Evolutionary conservation across 2,329 filamentous ascomycete species (phyloP).

Genomic region (Parafenestella ontariensis): DNA sequence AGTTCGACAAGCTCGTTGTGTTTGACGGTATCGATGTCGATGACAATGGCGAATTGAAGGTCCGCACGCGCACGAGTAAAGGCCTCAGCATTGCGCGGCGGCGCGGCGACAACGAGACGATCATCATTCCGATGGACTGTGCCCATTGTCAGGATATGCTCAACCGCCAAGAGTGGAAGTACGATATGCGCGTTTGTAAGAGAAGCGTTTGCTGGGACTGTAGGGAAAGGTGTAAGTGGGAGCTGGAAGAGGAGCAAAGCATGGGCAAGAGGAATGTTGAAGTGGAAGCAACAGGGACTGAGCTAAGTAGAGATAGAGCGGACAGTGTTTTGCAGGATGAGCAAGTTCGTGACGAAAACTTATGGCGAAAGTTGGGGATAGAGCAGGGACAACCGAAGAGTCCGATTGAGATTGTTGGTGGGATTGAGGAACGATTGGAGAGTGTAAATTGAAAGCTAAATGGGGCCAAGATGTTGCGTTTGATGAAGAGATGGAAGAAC

Average conservation of each 20-base stretch:
- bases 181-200: constrained; percentile 43
- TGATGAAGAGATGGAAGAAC: background rate
- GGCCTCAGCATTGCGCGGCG: constrained; percentile 40
- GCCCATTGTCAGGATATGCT: constrained; percentile 44
- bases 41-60: constrained; percentile 17
- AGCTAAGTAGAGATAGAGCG: constrained; percentile 34
- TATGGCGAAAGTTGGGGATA: constrained; percentile 33
- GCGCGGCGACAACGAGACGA: constrained; percentile 36
- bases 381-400: constrained; percentile 21
- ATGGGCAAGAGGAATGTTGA: background rate
- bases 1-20: constrained; percentile 42
- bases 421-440: constrained; percentile 30
- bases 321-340: constrained; percentile 42
- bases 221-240: constrained; percentile 43
- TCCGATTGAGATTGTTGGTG: constrained; percentile 22
- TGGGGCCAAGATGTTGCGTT: background rate
- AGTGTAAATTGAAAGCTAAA: background rate
- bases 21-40: constrained; percentile 36
- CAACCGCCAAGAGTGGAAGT: constrained; percentile 44
- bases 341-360: constrained; percentile 18
- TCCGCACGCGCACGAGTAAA: constrained; percentile 38
- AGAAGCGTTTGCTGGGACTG: constrained; percentile 45
- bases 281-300: constrained; percentile 10
- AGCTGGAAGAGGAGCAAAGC: constrained; percentile 26
- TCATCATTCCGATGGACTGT: constrained; percentile 42